phyloP scores from a whole-genome alignment of 225 moss, liverwort and hornwort species.

The Bryoerythrophyllum caledonicum region DNA sequence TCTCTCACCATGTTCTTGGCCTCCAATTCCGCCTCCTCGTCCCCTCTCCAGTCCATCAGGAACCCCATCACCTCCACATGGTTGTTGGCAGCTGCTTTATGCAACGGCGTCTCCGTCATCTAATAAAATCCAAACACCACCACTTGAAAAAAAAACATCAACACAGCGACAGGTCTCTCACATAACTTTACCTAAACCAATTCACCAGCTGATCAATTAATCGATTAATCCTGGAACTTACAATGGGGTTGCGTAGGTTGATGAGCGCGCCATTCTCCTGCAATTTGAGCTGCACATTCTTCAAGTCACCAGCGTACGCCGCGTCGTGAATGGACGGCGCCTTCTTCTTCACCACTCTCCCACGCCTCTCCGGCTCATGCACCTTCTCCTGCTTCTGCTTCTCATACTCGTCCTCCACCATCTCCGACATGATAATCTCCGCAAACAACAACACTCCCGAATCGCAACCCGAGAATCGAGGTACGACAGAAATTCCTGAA shows the following conservation, averaged over 20 bases:
- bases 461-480: no score
- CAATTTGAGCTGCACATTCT: conserved; percentile 28
- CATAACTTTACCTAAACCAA: no score
- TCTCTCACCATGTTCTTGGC: conserved; percentile 38
- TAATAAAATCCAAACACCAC: conserved; percentile 13
- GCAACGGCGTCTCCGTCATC: conserved; percentile 54
- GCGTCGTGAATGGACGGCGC: conserved; percentile 34
- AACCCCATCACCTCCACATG: conserved; percentile 36
- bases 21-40: conserved; percentile 45
- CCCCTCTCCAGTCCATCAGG: conserved; percentile 46
- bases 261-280: conserved; percentile 36
- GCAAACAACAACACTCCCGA: no score
- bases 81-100: conserved; percentile 50
- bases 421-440: no score
- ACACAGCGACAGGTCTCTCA: no score
- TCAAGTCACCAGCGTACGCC: conserved; percentile 42
- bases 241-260: conserved; percentile 43
- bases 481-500: no score
- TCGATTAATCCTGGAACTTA: no score
- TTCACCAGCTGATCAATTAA: no score
- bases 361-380: conserved; percentile 28
- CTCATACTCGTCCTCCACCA: not conserved
- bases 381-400: not conserved
- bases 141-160: not conserved
- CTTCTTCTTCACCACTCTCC: conserved; percentile 20